Evolutionary conservation across 305 asterid species (phyloP).

Genomic region (Fraxinus baroniana): DNA sequence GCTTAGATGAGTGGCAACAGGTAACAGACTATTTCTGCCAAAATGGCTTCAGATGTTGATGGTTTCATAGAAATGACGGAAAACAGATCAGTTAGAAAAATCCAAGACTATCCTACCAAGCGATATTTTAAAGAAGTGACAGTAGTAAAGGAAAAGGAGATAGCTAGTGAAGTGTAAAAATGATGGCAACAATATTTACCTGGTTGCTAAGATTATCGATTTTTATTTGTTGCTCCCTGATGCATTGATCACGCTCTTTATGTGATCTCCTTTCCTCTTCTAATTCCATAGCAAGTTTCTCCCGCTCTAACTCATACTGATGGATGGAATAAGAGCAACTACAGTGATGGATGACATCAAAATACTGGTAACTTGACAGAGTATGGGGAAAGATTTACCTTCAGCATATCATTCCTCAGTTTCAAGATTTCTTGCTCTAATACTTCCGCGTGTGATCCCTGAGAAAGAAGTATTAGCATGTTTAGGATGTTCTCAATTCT

Average conservation of each 20-base stretch:
- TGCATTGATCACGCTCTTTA: slow-evolving; percentile 66
- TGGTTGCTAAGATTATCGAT: slow-evolving; percentile 63
- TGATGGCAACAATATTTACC: slow-evolving; percentile 40
- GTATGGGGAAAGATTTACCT: slow-evolving; percentile 43
- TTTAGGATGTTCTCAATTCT: background rate
- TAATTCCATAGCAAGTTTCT: slow-evolving; percentile 79
- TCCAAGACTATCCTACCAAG: background rate
- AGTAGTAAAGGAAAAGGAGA: slow-evolving; percentile 3
- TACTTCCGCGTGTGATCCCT: slow-evolving; percentile 92
- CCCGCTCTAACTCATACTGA: slow-evolving; percentile 85
- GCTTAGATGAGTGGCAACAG: background rate
- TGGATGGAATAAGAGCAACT: slow-evolving; percentile 22
- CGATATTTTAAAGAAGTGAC: background rate
- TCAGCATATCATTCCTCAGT: slow-evolving; percentile 90
- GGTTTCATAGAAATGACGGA: background rate
- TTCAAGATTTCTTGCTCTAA: slow-evolving; percentile 91
- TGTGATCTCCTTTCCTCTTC: slow-evolving; percentile 95
- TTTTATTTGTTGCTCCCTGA: slow-evolving; percentile 77
- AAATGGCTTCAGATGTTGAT: background rate
- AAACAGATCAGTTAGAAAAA: background rate
- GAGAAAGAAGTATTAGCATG: slow-evolving; percentile 18
- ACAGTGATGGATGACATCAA: slow-evolving; percentile 9
- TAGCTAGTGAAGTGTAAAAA: background rate
- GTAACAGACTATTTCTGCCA: background rate
- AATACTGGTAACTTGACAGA: slow-evolving; percentile 16